These are phyloP conservation scores for Martensiomyces pterosporus DNA, from an alignment of 192 early-diverging fungal species.

Conservation along the genomic window DNA sequence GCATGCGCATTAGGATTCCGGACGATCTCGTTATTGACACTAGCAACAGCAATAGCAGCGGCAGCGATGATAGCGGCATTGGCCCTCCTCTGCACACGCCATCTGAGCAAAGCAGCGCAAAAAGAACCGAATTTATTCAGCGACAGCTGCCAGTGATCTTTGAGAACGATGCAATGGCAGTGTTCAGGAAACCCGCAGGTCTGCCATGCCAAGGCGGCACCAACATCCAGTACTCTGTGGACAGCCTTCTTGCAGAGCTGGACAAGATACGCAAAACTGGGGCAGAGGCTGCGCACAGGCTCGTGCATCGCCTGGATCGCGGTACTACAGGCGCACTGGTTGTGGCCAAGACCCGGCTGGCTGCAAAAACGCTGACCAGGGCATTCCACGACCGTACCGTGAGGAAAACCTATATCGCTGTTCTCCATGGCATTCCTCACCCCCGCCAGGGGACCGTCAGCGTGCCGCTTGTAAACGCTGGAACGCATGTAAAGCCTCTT, in stretches of 20 bases:
- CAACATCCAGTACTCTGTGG: slow-evolving; percentile 12
- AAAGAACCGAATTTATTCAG: not conserved
- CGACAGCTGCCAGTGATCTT: slow-evolving; percentile 13
- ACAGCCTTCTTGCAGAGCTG: slow-evolving; percentile 13
- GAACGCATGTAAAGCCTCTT: not conserved
- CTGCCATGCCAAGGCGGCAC: slow-evolving; percentile 31
- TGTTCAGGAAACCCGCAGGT: slow-evolving; percentile 21
- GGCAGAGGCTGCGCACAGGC: slow-evolving; percentile 7
- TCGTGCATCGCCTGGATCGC: slow-evolving; percentile 33
- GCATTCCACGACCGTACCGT: slow-evolving; percentile 21
- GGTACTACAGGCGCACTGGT: slow-evolving; percentile 26
- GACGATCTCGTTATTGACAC: slow-evolving; percentile 4
- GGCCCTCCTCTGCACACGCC: no score
- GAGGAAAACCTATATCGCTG: slow-evolving; percentile 19
- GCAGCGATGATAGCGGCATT: no score
- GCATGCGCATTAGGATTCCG: slow-evolving; percentile 27
- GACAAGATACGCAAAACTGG: no score
- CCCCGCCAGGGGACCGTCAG: slow-evolving; percentile 2
- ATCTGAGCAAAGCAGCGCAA: not conserved
- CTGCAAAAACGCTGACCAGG: slow-evolving; percentile 9
- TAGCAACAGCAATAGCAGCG: not conserved
- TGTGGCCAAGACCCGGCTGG: slow-evolving; percentile 11
- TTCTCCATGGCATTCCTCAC: slow-evolving; percentile 14
- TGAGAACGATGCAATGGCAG: slow-evolving; percentile 14
- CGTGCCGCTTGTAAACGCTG: slow-evolving; percentile 6